Base-by-base conservation (phyloP, 257 asterid species). In the Plectranthus barbatus region DNA sequence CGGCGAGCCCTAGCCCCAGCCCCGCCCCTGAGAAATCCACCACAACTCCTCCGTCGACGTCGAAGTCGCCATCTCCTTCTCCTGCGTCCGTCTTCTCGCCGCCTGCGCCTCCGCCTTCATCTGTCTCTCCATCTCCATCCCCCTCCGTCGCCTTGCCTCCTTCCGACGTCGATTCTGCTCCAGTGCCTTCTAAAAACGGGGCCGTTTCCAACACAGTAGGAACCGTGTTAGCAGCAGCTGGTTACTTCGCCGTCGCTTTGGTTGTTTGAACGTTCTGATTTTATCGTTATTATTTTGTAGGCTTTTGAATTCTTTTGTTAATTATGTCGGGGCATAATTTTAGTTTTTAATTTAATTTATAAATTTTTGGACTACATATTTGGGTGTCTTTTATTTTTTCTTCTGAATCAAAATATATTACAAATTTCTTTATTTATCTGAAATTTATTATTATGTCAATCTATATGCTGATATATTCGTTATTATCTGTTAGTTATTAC, bases 61-160 rank as follows among this genome's bases (percentile, higher is more conserved):
- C 67, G 0, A 45, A n/a, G n/a, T n/a, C 82, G 39, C 76, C 82
- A 6, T 21, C 76, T 53, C 81, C 76, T 4, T 54, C 82, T 49
- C 77, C 74, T n/a, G 39, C 42, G 1, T 48, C 23, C 6, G 17
- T 39, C 5, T 18, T 44, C 8, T 70, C 79, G 13, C 83, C 77
- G 6, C 79, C 83, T 0, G 37, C 71, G 58, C 79, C 76, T 7
- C 72, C 76, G 26, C 70, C 75, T 7, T 40, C 73, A 11, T 10
- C 58, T 29, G 0, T 36, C 18, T 0, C 17, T 42, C 48, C 48
- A 0, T 7, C 81, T 33, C 78, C 81, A 0, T 58, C 84, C 7
- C 77, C 84, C 0, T 76, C 77, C 6, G 46, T 58, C 9, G 52
- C 76, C 4, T 0, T 20, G 17, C 46, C 79, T 33, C 84, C 81